A percentile compares a stretch with the other conserved stretches of the same genome.
phyloP scores from a whole-genome alignment of 192 early-diverging fungal genomes.

The Backusella sp. region DNA sequence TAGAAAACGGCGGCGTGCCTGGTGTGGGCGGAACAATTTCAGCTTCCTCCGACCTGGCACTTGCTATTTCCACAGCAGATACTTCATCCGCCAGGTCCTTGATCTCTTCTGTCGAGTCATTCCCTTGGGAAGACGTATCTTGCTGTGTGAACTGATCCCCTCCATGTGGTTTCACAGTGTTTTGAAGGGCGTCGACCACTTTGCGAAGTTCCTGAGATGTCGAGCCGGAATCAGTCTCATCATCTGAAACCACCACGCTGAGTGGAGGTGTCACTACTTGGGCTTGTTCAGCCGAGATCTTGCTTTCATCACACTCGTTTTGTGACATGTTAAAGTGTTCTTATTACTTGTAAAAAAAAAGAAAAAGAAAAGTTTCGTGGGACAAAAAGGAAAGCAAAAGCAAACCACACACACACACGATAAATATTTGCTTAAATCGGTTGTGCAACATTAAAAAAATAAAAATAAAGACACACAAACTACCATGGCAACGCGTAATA shows the following conservation, averaged over 20 bases:
- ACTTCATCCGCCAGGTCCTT: neutral
- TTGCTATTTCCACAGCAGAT: neutral
- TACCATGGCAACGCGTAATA: constrained; percentile 9
- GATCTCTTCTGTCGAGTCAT: neutral
- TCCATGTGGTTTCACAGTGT: neutral
- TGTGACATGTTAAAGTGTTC: neutral
- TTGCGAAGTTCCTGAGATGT: constrained; percentile 3
- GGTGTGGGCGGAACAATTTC: constrained; percentile 27
- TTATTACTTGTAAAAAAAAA: neutral
- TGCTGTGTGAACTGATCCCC: neutral
- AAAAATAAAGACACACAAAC: neutral
- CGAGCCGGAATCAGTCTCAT: neutral
- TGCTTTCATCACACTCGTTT: neutral
- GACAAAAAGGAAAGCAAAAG: neutral
- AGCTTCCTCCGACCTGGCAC: neutral
- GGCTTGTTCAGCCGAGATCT: neutral
- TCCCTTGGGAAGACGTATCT: neutral
- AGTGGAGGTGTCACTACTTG: neutral
- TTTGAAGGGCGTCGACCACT: constrained; percentile 6
- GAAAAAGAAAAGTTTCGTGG: neutral
- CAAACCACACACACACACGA: neutral
- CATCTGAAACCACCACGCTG: neutral
- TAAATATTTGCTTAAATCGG: neutral
- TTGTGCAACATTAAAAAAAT: constrained; percentile 1
- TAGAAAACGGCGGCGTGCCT: neutral